Evolutionary conservation across 768 basidiomycete species (phyloP).

Genomic region (Cubamyces lactineus): DNA sequence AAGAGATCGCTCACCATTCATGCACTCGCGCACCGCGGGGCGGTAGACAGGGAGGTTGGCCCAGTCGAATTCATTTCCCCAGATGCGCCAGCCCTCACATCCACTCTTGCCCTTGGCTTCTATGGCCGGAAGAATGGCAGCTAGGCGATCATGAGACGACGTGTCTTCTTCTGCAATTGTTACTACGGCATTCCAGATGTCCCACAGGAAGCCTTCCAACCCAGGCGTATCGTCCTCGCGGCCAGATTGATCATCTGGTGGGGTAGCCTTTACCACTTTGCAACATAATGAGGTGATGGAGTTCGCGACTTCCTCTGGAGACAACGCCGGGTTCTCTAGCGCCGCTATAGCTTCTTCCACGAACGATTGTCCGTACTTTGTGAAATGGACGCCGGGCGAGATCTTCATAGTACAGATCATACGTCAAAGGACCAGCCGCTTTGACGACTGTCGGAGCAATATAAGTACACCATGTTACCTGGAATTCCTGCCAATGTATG

Average conservation of each 20-base stretch:
- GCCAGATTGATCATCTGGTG: too few relatives aligned
- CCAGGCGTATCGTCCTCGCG: constrained; percentile 16
- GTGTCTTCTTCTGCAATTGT: background rate
- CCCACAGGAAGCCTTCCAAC: constrained; percentile 18
- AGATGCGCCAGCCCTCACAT: constrained; percentile 14
- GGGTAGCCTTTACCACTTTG: background rate
- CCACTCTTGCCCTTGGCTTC: constrained; percentile 3
- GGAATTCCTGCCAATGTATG: too few relatives aligned
- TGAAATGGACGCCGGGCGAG: too few relatives aligned
- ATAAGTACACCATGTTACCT: too few relatives aligned
- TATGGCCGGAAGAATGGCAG: constrained; percentile 3
- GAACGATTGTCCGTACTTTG: too few relatives aligned
- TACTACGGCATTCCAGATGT: constrained; percentile 6
- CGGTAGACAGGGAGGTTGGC: constrained; percentile 10
- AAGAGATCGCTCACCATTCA: constrained; percentile 8
- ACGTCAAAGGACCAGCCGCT: too few relatives aligned
- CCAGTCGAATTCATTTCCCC: constrained; percentile 4
- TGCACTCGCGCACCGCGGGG: constrained; percentile 4
- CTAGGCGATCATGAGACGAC: constrained; percentile 6
- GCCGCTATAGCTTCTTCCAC: background rate
- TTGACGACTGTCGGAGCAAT: too few relatives aligned
- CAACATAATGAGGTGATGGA: background rate
- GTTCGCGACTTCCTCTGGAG: background rate
- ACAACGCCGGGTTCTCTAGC: background rate
- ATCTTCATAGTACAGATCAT: too few relatives aligned